Evolutionary conservation across 2,329 filamentous ascomycete genomes (phyloP).

Genomic region (Dactylellina sp.): DNA sequence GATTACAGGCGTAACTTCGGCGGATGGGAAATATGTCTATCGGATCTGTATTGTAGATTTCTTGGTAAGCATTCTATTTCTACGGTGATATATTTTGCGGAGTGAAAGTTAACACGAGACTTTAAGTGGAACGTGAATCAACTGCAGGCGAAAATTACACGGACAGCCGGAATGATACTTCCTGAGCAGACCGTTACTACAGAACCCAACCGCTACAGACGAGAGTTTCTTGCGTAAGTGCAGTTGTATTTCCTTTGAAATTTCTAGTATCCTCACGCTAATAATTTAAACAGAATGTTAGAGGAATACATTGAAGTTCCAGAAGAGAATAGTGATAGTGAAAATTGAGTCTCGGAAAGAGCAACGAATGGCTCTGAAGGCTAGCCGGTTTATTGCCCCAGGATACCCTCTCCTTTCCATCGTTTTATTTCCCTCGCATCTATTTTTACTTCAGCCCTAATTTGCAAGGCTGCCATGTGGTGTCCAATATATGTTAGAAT

Average conservation of each 20-base stretch:
- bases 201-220: slow-evolving; percentile 58
- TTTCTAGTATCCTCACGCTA: neutral
- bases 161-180: slow-evolving; percentile 57
- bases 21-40: slow-evolving; percentile 60
- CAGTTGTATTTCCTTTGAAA: neutral
- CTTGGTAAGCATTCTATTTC: slow-evolving; percentile 39
- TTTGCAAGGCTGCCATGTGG: too few relatives aligned
- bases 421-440: too few relatives aligned
- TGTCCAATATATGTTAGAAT: too few relatives aligned
- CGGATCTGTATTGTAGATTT: slow-evolving; percentile 60
- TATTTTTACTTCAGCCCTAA: too few relatives aligned
- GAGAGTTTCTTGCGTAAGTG: slow-evolving; percentile 59
- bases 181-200: slow-evolving; percentile 61
- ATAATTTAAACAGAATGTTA: slow-evolving; percentile 56
- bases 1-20: slow-evolving; percentile 57
- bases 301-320: slow-evolving; percentile 59
- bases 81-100: neutral
- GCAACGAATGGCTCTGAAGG: neutral
- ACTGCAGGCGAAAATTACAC: slow-evolving; percentile 58
- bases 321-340: slow-evolving; percentile 20
- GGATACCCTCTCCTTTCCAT: too few relatives aligned
- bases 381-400: neutral
- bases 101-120: neutral
- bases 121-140: slow-evolving; percentile 60
- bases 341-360: neutral